phyloP scores from a whole-genome alignment of 1,139 yeast genomes.

The Yamadazyma atmosphaerica region DNA sequence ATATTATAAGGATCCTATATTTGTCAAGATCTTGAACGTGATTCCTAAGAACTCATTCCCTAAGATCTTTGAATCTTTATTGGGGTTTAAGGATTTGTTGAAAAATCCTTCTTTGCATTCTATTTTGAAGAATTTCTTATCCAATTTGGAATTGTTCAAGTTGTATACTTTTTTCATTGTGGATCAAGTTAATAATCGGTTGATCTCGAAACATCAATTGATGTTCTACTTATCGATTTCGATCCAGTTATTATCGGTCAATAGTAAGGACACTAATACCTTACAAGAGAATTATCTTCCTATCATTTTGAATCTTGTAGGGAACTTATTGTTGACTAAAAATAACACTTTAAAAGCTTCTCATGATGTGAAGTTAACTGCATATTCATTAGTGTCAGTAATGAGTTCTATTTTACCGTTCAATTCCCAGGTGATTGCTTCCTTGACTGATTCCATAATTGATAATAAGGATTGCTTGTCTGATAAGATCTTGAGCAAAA shows the following conservation, averaged over 20 bases:
- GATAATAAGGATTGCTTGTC: constrained; percentile 22
- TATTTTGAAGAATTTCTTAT: constrained; percentile 65
- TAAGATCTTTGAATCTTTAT: constrained; percentile 69
- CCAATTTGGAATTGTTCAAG: constrained; percentile 66
- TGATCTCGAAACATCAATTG: constrained; percentile 68
- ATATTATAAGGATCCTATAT: constrained; percentile 70
- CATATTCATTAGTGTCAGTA: constrained; percentile 80
- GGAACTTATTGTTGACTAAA: constrained; percentile 46
- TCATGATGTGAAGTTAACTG: constrained; percentile 75
- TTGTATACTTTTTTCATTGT: constrained; percentile 62
- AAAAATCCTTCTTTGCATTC: constrained; percentile 68
- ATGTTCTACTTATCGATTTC: constrained; percentile 77
- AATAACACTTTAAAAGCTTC: constrained; percentile 43
- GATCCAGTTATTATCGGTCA: constrained; percentile 55
- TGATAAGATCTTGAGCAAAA: constrained; percentile 25
- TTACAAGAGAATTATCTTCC: constrained; percentile 43
- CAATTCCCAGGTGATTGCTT: constrained; percentile 58
- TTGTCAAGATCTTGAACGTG: constrained; percentile 71
- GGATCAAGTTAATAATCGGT: constrained; percentile 52
- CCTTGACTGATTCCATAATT: constrained; percentile 68
- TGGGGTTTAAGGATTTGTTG: constrained; percentile 64
- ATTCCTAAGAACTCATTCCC: constrained; percentile 68
- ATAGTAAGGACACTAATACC: constrained; percentile 27
- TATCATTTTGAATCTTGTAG: constrained; percentile 54
- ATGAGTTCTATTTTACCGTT: constrained; percentile 72